phyloP scores from a whole-genome alignment of 1,284 basidiomycete species.

The Trametes hirsuta region DNA sequence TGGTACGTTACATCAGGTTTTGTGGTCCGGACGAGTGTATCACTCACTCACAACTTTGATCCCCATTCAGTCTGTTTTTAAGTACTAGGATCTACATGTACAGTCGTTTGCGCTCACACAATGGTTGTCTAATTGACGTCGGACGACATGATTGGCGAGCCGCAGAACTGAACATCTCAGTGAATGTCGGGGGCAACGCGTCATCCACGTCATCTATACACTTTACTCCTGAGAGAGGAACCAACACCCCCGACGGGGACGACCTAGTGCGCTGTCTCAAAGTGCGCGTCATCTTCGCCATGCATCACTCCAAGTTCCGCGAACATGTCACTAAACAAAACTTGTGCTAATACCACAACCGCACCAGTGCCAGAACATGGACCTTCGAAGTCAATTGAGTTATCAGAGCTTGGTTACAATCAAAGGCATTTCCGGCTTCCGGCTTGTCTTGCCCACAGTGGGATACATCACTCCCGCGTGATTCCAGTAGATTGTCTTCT shows the following conservation, averaged over 20 bases:
- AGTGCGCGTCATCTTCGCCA: background rate
- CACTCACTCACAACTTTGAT: too few relatives aligned
- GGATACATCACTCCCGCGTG: slow-evolving; percentile 14
- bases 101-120: too few relatives aligned
- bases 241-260: background rate
- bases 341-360: too few relatives aligned
- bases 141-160: too few relatives aligned
- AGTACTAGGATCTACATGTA: too few relatives aligned
- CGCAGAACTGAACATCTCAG: too few relatives aligned
- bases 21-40: too few relatives aligned
- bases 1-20: too few relatives aligned
- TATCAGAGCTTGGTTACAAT: background rate
- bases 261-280: background rate
- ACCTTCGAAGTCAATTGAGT: background rate
- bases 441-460: slow-evolving; percentile 10
- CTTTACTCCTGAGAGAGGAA: background rate
- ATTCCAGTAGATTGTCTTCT: slow-evolving; percentile 19
- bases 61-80: too few relatives aligned
- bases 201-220: background rate
- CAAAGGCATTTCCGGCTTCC: slow-evolving; percentile 9
- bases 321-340: background rate
- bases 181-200: too few relatives aligned
- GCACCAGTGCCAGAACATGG: too few relatives aligned
- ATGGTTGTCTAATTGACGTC: too few relatives aligned
- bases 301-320: background rate